Percentiles rank a stretch among this genome's conserved stretches.
These are phyloP conservation scores for Microbotryomycetes sp. DNA, from an alignment of 1,284 basidiomycete genomes.

Conservation along the genomic window DNA sequence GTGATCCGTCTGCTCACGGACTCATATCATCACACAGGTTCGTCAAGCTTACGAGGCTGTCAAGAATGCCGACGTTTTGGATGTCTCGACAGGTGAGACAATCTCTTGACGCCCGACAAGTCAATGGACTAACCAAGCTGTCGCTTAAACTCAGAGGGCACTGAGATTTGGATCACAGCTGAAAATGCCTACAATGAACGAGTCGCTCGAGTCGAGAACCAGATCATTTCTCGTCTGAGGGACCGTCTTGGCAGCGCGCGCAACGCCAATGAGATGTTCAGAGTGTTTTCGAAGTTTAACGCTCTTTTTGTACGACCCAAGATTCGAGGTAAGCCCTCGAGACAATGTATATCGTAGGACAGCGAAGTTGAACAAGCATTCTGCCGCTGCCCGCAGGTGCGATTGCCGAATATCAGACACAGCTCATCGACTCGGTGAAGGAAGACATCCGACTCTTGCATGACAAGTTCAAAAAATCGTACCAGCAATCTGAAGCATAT, in stretches of 20 bases:
- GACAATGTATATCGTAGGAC: neutral
- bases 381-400: slow-evolving; percentile 57
- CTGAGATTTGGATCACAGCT: slow-evolving; percentile 96
- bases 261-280: slow-evolving; percentile 98
- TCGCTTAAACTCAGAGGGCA: slow-evolving; percentile 60
- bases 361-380: neutral
- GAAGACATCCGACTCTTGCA: slow-evolving; percentile 93
- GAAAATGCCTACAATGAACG: slow-evolving; percentile 97
- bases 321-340: slow-evolving; percentile 48
- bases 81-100: slow-evolving; percentile 74
- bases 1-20: slow-evolving; percentile 38
- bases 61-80: slow-evolving; percentile 92
- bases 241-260: slow-evolving; percentile 91
- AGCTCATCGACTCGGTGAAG: slow-evolving; percentile 94
- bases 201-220: slow-evolving; percentile 94
- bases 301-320: slow-evolving; percentile 96
- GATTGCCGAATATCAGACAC: slow-evolving; percentile 98
- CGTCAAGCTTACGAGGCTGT: slow-evolving; percentile 68
- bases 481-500: slow-evolving; percentile 41
- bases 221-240: slow-evolving; percentile 87
- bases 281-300: slow-evolving; percentile 98
- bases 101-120: too few species aligned
- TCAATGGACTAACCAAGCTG: neutral
- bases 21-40: slow-evolving; percentile 12
- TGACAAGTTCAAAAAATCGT: slow-evolving; percentile 57